Evolutionary conservation across 352 stramenopile genomes (phyloP).

Genomic region (Phytopythium oedochilum): DNA sequence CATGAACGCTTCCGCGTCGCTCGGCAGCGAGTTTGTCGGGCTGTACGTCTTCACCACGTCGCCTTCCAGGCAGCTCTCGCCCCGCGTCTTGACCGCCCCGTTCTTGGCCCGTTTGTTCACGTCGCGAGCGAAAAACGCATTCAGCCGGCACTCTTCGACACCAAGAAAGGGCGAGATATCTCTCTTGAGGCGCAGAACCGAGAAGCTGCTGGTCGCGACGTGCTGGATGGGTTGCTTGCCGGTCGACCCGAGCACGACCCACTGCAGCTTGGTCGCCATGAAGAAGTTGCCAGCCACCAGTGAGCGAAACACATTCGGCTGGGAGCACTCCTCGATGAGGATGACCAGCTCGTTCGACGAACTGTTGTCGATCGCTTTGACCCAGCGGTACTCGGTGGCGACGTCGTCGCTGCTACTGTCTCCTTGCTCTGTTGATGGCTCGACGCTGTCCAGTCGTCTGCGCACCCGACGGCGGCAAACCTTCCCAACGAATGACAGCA

Average conservation of each 20-base stretch:
- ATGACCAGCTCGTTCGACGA: constrained; percentile 45
- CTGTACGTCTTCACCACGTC: constrained; percentile 25
- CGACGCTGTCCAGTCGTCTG: background rate
- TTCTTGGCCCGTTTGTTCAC: constrained; percentile 15
- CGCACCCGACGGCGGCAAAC: constrained; percentile 32
- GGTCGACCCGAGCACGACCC: constrained; percentile 15
- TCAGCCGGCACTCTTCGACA: constrained; percentile 32
- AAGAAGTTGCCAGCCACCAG: constrained; percentile 44
- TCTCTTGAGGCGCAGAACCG: constrained; percentile 32
- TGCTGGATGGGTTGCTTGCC: constrained; percentile 25
- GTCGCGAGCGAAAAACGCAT: constrained; percentile 26
- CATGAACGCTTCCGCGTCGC: background rate
- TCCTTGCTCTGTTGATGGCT: background rate
- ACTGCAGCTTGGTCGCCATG: constrained; percentile 58
- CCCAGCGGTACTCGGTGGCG: constrained; percentile 38
- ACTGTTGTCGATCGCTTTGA: constrained; percentile 59
- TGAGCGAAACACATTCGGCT: constrained; percentile 34
- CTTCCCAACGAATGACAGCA: constrained; percentile 46
- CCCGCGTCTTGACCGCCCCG: constrained; percentile 6
- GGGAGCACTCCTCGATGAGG: constrained; percentile 32
- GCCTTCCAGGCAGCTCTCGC: constrained; percentile 17
- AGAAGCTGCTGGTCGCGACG: constrained; percentile 35
- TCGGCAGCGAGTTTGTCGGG: background rate
- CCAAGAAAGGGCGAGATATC: constrained; percentile 23
- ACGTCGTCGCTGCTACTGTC: background rate